These are phyloP conservation scores for Podaxis mareebaensis DNA, from an alignment of 768 basidiomycete genomes.

Conservation along the genomic window DNA sequence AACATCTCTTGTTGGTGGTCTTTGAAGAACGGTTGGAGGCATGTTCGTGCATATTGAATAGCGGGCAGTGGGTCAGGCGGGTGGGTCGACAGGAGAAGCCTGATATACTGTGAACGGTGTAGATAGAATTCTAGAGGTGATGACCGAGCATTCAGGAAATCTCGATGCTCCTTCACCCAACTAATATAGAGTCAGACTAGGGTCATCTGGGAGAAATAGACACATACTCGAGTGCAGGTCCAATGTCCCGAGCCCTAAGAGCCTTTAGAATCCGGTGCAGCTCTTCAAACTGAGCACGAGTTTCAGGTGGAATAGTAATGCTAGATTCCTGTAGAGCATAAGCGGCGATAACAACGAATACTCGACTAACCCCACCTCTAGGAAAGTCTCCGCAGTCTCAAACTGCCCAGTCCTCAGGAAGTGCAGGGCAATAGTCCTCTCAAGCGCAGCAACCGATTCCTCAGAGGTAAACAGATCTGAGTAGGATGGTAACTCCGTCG, in stretches of 20 bases:
- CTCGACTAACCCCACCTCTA: conserved; percentile 51
- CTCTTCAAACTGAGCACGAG: conserved; percentile 61
- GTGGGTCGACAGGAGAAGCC: conserved; percentile 65
- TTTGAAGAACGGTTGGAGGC: conserved; percentile 63
- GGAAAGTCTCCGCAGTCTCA: conserved; percentile 71
- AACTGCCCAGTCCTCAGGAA: conserved; percentile 83
- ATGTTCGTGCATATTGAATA: conserved; percentile 70
- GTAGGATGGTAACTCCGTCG: conserved; percentile 62
- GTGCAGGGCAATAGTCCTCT: conserved; percentile 73
- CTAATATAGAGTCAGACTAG: conserved; percentile 38
- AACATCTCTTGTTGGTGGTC: conserved; percentile 65
- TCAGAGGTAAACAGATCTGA: conserved; percentile 65
- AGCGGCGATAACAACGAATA: not conserved
- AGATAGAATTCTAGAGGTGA: conserved; percentile 89
- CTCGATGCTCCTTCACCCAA: conserved; percentile 72
- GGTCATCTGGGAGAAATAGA: not conserved
- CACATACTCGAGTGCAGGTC: conserved; percentile 73
- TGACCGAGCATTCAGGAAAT: conserved; percentile 64
- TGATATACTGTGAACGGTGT: conserved; percentile 88
- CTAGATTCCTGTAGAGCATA: conserved; percentile 58
- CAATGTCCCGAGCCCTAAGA: conserved; percentile 64
- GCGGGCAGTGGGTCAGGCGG: conserved; percentile 60
- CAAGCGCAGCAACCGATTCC: conserved; percentile 59
- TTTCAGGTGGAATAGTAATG: conserved; percentile 51
- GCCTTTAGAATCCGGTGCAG: conserved; percentile 73